Base-by-base conservation (phyloP, 345 rosid species). In the Sapria himalayana region DNA sequence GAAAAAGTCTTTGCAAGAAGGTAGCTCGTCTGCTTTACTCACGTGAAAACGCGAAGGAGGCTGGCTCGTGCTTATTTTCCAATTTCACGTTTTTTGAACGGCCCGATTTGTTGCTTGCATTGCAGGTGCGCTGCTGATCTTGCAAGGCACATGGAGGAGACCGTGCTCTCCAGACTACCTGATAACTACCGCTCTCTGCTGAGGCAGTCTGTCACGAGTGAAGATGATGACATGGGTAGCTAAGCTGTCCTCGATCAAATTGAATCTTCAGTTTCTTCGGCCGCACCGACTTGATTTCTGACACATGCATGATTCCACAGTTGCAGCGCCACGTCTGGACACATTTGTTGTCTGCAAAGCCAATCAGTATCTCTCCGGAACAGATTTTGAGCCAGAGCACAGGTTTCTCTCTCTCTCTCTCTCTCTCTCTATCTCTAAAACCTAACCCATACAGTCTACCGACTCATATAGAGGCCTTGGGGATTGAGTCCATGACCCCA, bases 181-280 rank as follows among this genome's bases (percentile, higher is more conserved):
- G 85, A 74, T 29, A 72, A 72, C 45, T 89, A 89, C 54, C 93
- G 56, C 33, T 76, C 82, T 3, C 55, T 55, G 31, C 60, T 73
- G n/a, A 76, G 66, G 58, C 92, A 89, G 45, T 89, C 93, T 3
- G 40, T 72, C 15, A 76, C 81, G 39, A 76, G 85, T 24, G 85
- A 48, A 50, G 74, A 71, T 19, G 85, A 82, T 54, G 98, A 76
- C 55, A 82, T 82, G 94, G 85, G 93, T 82, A 69, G 57, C 5
- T 34, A 10, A 0, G 32, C 18, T 22, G 17, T 37, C 18, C 16
- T 37, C 15, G 15, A 15, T 5, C 18, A 14, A 31, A 9, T 21
- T 29, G 3, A 9, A 0, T 15, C 9, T 56, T 17, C n/a, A 48
- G 16, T 9, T 15, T 1, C 3, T 25, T 41, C 3, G 7, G 2